A percentile compares a stretch with the other conserved stretches of the same genome.
Conservation (phyloP, 768 basidiomycete genomes). For the Boletus insuetus region DNA sequence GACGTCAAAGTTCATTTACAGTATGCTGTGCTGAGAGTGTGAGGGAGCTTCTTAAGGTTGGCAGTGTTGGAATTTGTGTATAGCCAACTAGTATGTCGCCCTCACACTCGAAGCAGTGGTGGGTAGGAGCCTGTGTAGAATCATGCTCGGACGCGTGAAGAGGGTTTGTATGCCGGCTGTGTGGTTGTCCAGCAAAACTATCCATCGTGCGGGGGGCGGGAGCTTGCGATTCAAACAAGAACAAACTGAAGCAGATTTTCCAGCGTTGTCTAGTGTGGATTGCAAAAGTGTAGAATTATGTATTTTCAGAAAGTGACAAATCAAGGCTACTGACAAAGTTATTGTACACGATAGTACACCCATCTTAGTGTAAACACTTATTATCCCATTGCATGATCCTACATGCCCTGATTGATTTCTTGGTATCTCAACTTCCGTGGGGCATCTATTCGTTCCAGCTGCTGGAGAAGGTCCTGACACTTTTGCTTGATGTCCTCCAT, state of each 20-base stretch:
- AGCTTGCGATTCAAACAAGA: slow-evolving; percentile 22
- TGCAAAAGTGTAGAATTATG: too few species aligned
- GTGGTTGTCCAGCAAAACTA: background rate
- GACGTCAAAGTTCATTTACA: too few species aligned
- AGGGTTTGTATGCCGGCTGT: slow-evolving; percentile 9
- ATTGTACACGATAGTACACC: background rate
- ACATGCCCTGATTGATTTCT: slow-evolving; percentile 46
- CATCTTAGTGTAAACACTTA: background rate
- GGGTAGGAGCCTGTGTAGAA: background rate
- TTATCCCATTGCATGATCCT: background rate
- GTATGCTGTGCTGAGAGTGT: too few species aligned
- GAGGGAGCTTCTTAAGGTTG: too few species aligned
- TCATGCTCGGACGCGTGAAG: background rate
- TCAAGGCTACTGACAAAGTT: too few species aligned
- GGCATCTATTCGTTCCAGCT: slow-evolving; percentile 63
- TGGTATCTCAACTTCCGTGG: slow-evolving; percentile 64
- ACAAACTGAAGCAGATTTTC: too few species aligned
- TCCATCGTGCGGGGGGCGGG: too few species aligned
- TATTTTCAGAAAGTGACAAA: too few species aligned
- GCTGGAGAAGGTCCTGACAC: slow-evolving; percentile 50
- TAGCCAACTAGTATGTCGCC: too few species aligned
- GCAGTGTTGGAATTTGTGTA: too few species aligned
- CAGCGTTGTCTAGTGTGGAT: too few species aligned
- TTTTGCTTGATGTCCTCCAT: slow-evolving; percentile 42
- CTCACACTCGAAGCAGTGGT: too few species aligned